Conservation (phyloP, 1,284 basidiomycete genomes). For the Sporisorium exsertum region DNA sequence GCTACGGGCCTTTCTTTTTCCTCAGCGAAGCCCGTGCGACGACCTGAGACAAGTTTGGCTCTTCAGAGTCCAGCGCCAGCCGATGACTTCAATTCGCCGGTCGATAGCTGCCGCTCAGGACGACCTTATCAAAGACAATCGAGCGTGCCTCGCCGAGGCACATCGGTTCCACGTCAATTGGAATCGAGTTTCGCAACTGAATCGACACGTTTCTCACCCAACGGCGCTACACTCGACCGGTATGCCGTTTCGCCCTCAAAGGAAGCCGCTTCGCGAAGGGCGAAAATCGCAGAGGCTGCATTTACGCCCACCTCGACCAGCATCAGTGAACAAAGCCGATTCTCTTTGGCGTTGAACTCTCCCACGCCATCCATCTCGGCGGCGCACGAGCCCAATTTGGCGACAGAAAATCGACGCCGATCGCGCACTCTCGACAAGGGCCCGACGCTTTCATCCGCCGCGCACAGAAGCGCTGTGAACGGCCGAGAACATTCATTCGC, state of each 20-base stretch:
- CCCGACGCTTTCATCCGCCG: slow-evolving; percentile 20
- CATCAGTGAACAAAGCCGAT: slow-evolving; percentile 24
- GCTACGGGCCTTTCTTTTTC: neutral
- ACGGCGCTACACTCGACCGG: neutral
- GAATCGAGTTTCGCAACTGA: neutral
- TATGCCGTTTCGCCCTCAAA: slow-evolving; percentile 16
- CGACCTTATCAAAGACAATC: slow-evolving; percentile 2
- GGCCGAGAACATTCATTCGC: slow-evolving; percentile 14
- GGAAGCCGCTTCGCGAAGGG: slow-evolving; percentile 12
- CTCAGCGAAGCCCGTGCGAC: slow-evolving; percentile 4
- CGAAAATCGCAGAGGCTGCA: neutral
- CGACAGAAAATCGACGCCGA: neutral
- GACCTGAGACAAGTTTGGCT: slow-evolving; percentile 27
- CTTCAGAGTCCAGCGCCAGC: neutral
- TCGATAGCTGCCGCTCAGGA: neutral
- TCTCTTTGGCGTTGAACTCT: slow-evolving; percentile 26
- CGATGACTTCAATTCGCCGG: neutral
- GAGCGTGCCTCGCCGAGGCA: slow-evolving; percentile 7
- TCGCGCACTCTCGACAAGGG: neutral
- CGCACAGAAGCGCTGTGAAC: neutral
- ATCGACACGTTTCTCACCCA: neutral
- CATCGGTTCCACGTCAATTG: slow-evolving; percentile 13
- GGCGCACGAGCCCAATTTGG: neutral
- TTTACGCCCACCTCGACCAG: slow-evolving; percentile 19
- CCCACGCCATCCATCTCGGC: slow-evolving; percentile 25